These are phyloP conservation scores for Mixia osmundae DNA, from an alignment of 1,284 basidiomycete species.

Conservation along the genomic window DNA sequence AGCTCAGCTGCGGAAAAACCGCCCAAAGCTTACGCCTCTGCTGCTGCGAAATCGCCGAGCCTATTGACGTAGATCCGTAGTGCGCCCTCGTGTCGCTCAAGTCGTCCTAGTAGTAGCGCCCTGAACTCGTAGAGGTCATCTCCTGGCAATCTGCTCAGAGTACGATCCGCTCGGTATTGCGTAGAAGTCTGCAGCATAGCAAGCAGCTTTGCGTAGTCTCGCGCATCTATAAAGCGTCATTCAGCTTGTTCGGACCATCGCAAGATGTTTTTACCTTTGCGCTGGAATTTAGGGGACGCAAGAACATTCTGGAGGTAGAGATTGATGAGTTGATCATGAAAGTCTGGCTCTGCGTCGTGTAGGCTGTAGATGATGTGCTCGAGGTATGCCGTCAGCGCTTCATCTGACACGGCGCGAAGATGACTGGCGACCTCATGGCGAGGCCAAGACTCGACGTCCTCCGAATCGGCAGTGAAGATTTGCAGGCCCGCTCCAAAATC, in stretches of 20 bases:
- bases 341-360: conserved; percentile 38
- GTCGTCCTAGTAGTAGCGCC: conserved; percentile 64
- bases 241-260: too few species aligned
- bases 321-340: conserved; percentile 72
- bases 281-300: too few species aligned
- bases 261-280: too few species aligned
- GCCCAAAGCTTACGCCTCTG: conserved; percentile 46
- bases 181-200: conserved; percentile 47
- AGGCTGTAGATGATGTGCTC: conserved; percentile 59
- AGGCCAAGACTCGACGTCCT: conserved; percentile 57
- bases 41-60: conserved; percentile 53
- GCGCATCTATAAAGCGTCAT: conserved; percentile 6
- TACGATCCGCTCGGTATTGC: conserved; percentile 48
- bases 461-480: conserved; percentile 75
- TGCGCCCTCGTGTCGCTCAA: conserved; percentile 78
- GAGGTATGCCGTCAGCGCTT: conserved; percentile 45
- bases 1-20: not conserved
- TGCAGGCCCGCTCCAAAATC: conserved; percentile 20
- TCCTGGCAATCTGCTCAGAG: conserved; percentile 49
- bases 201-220: conserved; percentile 41
- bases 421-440: conserved; percentile 46
- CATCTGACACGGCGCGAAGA: conserved; percentile 43
- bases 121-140: conserved; percentile 52
- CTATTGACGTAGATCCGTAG: conserved; percentile 77
- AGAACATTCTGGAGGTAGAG: conserved; percentile 49